A percentile compares a stretch with the other conserved stretches of the same genome.
phyloP scores from a whole-genome alignment of 805 yeast species.

The Kodamaea nitidulidarum region DNA sequence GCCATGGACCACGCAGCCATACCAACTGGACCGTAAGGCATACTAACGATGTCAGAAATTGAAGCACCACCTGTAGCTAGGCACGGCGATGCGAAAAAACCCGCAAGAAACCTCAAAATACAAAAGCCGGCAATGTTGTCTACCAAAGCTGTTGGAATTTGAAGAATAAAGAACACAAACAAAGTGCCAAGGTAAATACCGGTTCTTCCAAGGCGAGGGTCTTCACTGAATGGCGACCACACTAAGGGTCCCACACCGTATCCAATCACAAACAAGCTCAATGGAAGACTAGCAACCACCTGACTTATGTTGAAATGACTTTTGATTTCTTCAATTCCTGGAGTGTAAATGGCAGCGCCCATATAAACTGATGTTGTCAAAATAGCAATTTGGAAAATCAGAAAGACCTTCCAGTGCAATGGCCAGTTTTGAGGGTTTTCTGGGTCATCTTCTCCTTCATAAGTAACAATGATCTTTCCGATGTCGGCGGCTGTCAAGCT shows the following conservation, averaged over 20 bases:
- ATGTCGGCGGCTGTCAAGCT: neutral
- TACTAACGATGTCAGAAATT: slow-evolving; percentile 44
- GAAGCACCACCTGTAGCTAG: slow-evolving; percentile 52
- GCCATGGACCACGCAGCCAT: slow-evolving; percentile 52
- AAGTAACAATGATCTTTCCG: slow-evolving; percentile 18
- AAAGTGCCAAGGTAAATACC: slow-evolving; percentile 45
- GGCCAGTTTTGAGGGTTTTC: slow-evolving; percentile 61
- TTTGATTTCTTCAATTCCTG: slow-evolving; percentile 44
- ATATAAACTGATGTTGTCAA: slow-evolving; percentile 50
- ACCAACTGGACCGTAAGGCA: slow-evolving; percentile 43
- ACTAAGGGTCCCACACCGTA: slow-evolving; percentile 60
- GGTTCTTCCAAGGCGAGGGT: slow-evolving; percentile 51
- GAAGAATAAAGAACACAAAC: slow-evolving; percentile 46
- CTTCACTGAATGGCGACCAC: slow-evolving; percentile 57
- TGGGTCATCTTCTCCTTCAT: slow-evolving; percentile 47
- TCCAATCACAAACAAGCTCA: slow-evolving; percentile 54
- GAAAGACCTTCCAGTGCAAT: slow-evolving; percentile 30
- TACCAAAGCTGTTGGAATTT: slow-evolving; percentile 53
- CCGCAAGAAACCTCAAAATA: slow-evolving; percentile 49
- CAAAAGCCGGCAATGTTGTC: slow-evolving; percentile 48
- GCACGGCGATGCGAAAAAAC: slow-evolving; percentile 51
- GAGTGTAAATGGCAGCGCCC: slow-evolving; percentile 55
- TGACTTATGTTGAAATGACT: slow-evolving; percentile 42
- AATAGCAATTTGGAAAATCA: slow-evolving; percentile 38
- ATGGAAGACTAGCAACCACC: slow-evolving; percentile 46